Percentiles rank a stretch among this genome's conserved stretches.
These are phyloP conservation scores for Colletotrichum spaethianum DNA, from an alignment of 2,329 filamentous ascomycete species.

Conservation along the genomic window DNA sequence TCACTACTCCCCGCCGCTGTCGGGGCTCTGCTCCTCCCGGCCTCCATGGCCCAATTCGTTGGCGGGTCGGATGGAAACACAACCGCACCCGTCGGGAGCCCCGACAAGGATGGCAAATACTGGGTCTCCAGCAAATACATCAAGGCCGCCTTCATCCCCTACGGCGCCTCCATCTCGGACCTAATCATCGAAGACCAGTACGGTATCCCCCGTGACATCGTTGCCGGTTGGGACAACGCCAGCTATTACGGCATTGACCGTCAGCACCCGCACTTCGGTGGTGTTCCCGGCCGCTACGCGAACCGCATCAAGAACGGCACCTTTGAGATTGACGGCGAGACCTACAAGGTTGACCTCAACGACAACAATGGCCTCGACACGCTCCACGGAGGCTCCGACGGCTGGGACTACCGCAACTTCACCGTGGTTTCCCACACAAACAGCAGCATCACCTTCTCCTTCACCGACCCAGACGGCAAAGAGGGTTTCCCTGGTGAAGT, in stretches of 20 bases:
- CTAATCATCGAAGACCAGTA: conserved; percentile 79
- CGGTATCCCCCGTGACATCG: conserved; percentile 78
- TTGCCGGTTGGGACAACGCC: conserved; percentile 83
- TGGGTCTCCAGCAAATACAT: conserved; percentile 78
- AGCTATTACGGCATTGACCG: conserved; percentile 76
- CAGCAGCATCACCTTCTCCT: conserved; percentile 80
- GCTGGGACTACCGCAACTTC: conserved; percentile 86
- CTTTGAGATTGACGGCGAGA: conserved; percentile 76
- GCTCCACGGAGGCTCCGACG: conserved; percentile 78
- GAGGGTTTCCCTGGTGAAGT: conserved; percentile 87
- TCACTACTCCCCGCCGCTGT: conserved; percentile 30
- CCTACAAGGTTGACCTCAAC: conserved; percentile 73
- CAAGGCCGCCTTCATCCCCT: conserved; percentile 78
- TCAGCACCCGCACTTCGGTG: conserved; percentile 79
- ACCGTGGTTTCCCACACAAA: conserved; percentile 78
- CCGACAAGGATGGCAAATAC: conserved; percentile 78
- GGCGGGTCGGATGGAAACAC: conserved; percentile 42
- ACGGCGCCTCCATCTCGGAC: conserved; percentile 81
- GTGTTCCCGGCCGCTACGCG: conserved; percentile 82
- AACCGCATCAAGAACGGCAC: conserved; percentile 86
- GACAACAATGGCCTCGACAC: conserved; percentile 75
- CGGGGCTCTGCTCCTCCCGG: conserved; percentile 47
- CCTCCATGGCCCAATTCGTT: conserved; percentile 47
- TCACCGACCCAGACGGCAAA: conserved; percentile 80
- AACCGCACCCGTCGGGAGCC: conserved; percentile 48